Base-by-base conservation (phyloP, 2,329 filamentous ascomycete species). In the Gyromitra esculenta region DNA sequence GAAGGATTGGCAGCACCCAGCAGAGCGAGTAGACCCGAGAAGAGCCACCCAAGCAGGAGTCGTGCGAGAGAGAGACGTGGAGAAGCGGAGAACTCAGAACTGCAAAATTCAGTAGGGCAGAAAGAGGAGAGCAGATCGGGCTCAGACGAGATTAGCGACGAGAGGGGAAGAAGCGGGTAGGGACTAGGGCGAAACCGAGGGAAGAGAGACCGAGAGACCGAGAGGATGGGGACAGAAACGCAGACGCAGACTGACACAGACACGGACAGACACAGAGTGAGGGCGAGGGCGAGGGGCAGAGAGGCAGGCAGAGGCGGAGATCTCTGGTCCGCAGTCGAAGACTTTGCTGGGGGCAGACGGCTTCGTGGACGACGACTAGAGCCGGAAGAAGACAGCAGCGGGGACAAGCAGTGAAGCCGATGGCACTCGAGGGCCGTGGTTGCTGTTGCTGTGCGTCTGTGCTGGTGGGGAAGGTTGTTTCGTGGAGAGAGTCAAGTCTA, bases 271-370 rank as follows among this genome's bases (percentile, higher is more conserved):
- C 31, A 41, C 43, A 48, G 50, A 62, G 41, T 62, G 60, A 60
- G 63, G 63, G 45, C 13, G 64, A 21, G 56, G 71, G 71, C 13
- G 41, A 43, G 73, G 73, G 78, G 75, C 73, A 70, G 63, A 65
- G 75, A 73, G 66, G 68, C 62, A 73, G 62, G 37, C 65, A 21
- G 68, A 70, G n/a, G 59, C 31, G 56, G 64, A 60, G 70, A 43
- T 66, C 64, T 76, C 69, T 76, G 39, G 13, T 48, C 65, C 65
- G 52, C 25, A 31, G 25, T 15, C 48, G 78, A 66, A 75, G 71
- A 66, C 71, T 79, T 77, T 68, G 71, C 78, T 75, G 75, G 67
- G 73, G 69, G 56, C 77, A 70, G 72, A 75, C 70, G 59, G 67
- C 78, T 75, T 72, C 67, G 67, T 63, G 73, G 79, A 73, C 73